Evolutionary conservation across 208 protist genomes (phyloP).

Genomic region (Endotrypanum monterogeii): DNA sequence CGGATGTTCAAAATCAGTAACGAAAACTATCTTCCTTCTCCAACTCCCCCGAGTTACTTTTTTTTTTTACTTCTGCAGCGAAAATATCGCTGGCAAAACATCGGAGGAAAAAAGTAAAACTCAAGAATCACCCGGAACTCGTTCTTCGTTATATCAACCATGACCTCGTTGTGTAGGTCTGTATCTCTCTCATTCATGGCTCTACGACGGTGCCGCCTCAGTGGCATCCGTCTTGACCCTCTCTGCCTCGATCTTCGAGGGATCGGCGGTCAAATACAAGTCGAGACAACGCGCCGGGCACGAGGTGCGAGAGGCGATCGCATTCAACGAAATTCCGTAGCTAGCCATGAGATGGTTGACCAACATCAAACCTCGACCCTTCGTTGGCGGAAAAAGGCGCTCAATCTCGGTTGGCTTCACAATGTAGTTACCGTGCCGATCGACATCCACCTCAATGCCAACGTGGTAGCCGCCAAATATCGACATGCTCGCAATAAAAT

Average conservation of each 20-base stretch:
- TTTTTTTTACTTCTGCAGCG: too few relatives aligned
- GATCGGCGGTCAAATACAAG: constrained; percentile 39
- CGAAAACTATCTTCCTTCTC: too few relatives aligned
- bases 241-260: constrained; percentile 26
- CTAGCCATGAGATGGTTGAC: constrained; percentile 75
- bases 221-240: constrained; percentile 11
- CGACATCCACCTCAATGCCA: constrained; percentile 87
- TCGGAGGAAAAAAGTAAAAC: neutral
- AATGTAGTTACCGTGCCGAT: constrained; percentile 90
- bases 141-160: too few relatives aligned
- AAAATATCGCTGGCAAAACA: too few relatives aligned
- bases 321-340: constrained; percentile 74
- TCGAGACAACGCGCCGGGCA: constrained; percentile 44
- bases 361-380: constrained; percentile 58
- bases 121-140: neutral
- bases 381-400: constrained; percentile 75
- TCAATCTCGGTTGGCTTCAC: constrained; percentile 90
- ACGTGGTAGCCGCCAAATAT: constrained; percentile 79
- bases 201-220: neutral
- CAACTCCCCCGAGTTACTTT: too few relatives aligned
- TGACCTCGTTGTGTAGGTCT: too few relatives aligned
- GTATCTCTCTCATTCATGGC: neutral
- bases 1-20: too few relatives aligned
- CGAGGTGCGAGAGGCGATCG: constrained; percentile 44
- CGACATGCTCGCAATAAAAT: constrained; percentile 67